These are phyloP conservation scores for Vitellaria paradoxa DNA, from an alignment of 179 eudicot species.

Conservation along the genomic window DNA sequence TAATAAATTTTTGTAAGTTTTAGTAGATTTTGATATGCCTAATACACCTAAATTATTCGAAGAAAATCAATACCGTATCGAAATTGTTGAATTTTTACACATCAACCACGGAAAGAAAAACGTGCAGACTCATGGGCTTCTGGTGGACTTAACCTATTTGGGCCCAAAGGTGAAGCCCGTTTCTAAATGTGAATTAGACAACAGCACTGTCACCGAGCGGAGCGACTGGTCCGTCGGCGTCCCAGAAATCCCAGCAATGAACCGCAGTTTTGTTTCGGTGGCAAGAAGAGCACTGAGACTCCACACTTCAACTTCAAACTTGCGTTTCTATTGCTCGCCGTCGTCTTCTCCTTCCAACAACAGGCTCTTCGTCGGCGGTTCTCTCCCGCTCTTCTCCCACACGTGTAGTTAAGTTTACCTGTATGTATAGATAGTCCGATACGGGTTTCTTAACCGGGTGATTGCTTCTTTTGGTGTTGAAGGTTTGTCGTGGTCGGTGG, in stretches of 20 bases:
- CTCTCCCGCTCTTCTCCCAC: neutral
- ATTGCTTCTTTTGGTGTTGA: conserved; percentile 13
- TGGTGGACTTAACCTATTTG: too few relatives aligned
- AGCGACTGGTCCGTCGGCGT: neutral
- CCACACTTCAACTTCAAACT: conserved; percentile 19
- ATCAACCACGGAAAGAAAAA: too few relatives aligned
- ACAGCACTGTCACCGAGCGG: neutral
- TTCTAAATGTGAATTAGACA: too few relatives aligned
- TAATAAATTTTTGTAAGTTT: too few relatives aligned
- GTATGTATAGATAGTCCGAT: neutral
- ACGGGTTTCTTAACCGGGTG: neutral
- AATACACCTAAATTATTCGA: too few relatives aligned
- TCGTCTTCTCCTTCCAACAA: conserved; percentile 38
- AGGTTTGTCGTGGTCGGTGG: conserved; percentile 82
- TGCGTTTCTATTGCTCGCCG: conserved; percentile 32
- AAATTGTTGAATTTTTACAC: too few relatives aligned
- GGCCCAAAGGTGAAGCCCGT: too few relatives aligned
- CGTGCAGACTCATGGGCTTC: too few relatives aligned
- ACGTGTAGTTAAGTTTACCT: neutral
- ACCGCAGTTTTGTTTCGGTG: conserved; percentile 26
- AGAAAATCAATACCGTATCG: too few relatives aligned
- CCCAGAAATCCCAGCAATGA: conserved; percentile 14
- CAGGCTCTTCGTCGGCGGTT: conserved; percentile 73
- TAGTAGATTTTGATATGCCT: too few relatives aligned
- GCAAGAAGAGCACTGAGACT: conserved; percentile 31